Evolutionary conservation across 2,329 filamentous ascomycete genomes (phyloP).

Genomic region (Aspergillus jensenii): DNA sequence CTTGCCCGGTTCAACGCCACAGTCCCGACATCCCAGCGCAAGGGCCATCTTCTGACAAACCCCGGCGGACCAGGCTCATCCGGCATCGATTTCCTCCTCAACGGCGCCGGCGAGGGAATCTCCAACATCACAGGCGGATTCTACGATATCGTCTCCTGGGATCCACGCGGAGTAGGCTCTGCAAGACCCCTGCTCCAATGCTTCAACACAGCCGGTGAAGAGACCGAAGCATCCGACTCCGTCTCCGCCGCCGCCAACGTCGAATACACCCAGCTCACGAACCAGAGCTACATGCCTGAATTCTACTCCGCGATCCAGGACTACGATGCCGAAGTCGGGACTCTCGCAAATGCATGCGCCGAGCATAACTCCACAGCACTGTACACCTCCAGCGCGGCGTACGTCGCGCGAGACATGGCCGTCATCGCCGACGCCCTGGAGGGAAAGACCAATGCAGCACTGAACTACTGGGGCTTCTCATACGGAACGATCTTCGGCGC

Average conservation of each 20-base stretch:
- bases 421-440: slow-evolving; percentile 6
- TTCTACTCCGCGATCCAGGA: neutral
- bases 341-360: neutral
- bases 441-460: neutral
- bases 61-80: slow-evolving; percentile 5
- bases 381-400: slow-evolving; percentile 4
- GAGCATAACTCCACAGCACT: slow-evolving; percentile 1
- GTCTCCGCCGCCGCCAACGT: slow-evolving; percentile 1
- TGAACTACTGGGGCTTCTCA: slow-evolving; percentile 12
- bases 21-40: neutral
- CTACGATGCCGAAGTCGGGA: neutral
- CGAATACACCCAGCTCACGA: slow-evolving; percentile 4
- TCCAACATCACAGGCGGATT: neutral
- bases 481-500: slow-evolving; percentile 6
- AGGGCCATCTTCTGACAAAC: slow-evolving; percentile 1
- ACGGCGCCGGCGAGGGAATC: neutral
- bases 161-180: slow-evolving; percentile 5
- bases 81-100: neutral
- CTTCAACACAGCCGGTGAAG: neutral
- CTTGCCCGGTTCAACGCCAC: neutral
- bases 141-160: slow-evolving; percentile 8
- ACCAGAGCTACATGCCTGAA: neutral
- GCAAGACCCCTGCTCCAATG: slow-evolving; percentile 3
- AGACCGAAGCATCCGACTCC: neutral
- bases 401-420: slow-evolving; percentile 9